A percentile compares a stretch with the other conserved stretches of the same genome.
Conservation (phyloP, 2,329 filamentous ascomycete genomes). For the Aspergillus tamarii region DNA sequence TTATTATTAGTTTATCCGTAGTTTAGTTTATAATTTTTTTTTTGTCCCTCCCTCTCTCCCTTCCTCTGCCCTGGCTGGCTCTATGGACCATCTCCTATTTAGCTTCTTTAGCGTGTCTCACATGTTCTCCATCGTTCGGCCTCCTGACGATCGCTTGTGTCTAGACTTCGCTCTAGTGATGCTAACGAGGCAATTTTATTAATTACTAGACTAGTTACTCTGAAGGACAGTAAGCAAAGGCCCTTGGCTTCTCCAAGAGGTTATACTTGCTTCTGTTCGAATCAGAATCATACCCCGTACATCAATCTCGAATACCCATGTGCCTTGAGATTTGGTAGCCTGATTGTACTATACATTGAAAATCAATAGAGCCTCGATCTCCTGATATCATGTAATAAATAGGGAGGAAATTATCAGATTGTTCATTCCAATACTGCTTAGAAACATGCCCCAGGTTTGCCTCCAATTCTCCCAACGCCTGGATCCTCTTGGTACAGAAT, state of each 20-base stretch:
- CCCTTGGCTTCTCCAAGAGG: neutral
- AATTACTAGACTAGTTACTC: neutral
- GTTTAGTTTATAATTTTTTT: neutral
- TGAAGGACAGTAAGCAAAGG: neutral
- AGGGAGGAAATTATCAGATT: neutral
- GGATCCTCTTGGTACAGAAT: constrained; percentile 5
- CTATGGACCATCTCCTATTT: neutral
- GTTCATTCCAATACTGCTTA: neutral
- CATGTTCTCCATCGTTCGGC: constrained; percentile 19
- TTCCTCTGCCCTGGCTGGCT: neutral
- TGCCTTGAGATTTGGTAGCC: neutral
- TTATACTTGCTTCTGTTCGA: neutral
- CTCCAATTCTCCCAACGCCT: constrained; percentile 13
- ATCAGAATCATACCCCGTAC: neutral
- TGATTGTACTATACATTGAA: too few relatives aligned
- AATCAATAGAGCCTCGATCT: neutral
- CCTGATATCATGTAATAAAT: neutral
- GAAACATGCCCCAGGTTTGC: neutral
- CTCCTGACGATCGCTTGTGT: constrained; percentile 19
- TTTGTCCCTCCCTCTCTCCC: neutral
- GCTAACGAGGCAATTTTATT: neutral
- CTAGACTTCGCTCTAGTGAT: constrained; percentile 6
- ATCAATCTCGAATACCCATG: neutral
- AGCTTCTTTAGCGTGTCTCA: constrained; percentile 16
- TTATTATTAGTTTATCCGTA: neutral